Evolutionary conservation across 352 stramenopile genomes (phyloP).

Genomic region (Phytophthora megakarya): DNA sequence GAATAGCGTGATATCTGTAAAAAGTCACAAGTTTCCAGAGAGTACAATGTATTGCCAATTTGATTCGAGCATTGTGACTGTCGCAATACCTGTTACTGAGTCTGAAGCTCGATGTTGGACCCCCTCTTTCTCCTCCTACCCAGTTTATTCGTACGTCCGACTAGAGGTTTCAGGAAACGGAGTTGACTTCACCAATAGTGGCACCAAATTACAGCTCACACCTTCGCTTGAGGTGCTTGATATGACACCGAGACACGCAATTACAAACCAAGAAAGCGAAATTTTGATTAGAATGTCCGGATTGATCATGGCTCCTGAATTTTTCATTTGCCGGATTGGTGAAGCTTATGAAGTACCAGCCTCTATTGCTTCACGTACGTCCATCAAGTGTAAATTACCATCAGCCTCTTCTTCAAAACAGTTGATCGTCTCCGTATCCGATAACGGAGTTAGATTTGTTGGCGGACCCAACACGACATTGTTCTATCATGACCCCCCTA

Average conservation of each 20-base stretch:
- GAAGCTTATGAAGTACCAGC: constrained; percentile 22
- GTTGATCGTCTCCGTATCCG: constrained; percentile 36
- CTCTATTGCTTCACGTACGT: constrained; percentile 28
- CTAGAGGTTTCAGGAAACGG: constrained; percentile 44
- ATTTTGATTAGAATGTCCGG: constrained; percentile 31
- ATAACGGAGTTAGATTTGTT: constrained; percentile 49
- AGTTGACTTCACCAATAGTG: constrained; percentile 37
- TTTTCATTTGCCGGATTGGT: constrained; percentile 43
- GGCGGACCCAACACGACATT: constrained; percentile 22
- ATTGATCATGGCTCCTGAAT: constrained; percentile 16
- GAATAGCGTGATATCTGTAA: constrained; percentile 25
- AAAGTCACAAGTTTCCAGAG: constrained; percentile 29
- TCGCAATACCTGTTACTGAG: constrained; percentile 22
- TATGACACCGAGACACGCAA: constrained; percentile 34
- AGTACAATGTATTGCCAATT: constrained; percentile 35
- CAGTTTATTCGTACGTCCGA: constrained; percentile 24
- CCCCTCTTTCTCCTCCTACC: constrained; percentile 15
- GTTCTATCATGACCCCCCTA: constrained; percentile 23
- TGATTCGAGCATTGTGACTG: constrained; percentile 7
- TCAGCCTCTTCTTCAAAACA: constrained; percentile 9
- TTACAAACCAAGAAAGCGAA: constrained; percentile 32
- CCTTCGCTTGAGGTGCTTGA: constrained; percentile 34
- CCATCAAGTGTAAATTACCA: constrained; percentile 41
- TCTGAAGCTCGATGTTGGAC: constrained; percentile 35
- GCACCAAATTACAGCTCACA: constrained; percentile 29